Conservation (phyloP, 176 grass and related monocot species). For the Aechmea fasciata region DNA sequence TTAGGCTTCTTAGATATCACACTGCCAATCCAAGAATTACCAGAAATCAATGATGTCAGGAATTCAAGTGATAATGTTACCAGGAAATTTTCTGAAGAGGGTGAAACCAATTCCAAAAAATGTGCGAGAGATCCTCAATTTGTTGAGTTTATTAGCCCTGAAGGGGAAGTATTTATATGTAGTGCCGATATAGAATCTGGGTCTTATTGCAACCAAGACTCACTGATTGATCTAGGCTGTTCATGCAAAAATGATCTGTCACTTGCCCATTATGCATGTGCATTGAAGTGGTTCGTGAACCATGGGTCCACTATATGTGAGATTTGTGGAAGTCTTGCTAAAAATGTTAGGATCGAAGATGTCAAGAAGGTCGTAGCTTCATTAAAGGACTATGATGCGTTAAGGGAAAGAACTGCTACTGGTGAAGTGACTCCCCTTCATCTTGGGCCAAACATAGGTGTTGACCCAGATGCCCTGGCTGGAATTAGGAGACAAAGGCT, state of each 20-base stretch:
- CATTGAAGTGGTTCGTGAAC: conserved; percentile 86
- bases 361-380: conserved; percentile 73
- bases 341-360: conserved; percentile 53
- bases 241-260: conserved; percentile 91
- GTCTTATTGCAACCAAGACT: conserved; percentile 41
- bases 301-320: conserved; percentile 79
- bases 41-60: conserved; percentile 1
- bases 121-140: conserved; percentile 1
- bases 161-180: conserved; percentile 79
- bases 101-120: conserved; percentile 3
- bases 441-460: conserved; percentile 23
- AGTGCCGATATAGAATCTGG: conserved; percentile 56
- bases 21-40: conserved; percentile 26
- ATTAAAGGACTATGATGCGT: conserved; percentile 68
- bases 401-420: conserved; percentile 59
- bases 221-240: conserved; percentile 61
- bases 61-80: conserved; percentile 11
- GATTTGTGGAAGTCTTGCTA: conserved; percentile 57
- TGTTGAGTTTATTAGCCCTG: conserved; percentile 65
- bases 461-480: conserved; percentile 69
- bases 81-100: conserved; percentile 23
- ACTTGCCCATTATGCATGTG: conserved; percentile 74
- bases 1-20: conserved; percentile 57
- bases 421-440: conserved; percentile 41
- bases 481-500: conserved; percentile 76